Evolutionary conservation across 2,329 filamentous ascomycete species (phyloP).

Genomic region (Thelonectria blattea): DNA sequence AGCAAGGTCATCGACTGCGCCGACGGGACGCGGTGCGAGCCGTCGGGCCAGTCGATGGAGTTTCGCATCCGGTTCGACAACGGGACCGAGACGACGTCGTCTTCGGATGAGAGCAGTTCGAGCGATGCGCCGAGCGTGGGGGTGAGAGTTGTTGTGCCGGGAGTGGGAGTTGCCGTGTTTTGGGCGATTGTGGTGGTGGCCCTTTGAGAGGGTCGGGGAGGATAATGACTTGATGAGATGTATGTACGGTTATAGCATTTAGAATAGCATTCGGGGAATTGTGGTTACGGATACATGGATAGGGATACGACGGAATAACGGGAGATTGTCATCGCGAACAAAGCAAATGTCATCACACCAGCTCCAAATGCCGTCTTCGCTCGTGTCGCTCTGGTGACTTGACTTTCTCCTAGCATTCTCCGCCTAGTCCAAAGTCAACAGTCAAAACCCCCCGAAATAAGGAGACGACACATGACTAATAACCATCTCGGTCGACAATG

Average conservation of each 20-base stretch:
- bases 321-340: too few relatives aligned
- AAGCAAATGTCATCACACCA: too few relatives aligned
- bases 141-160: not conserved
- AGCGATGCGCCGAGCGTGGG: slow-evolving; percentile 13
- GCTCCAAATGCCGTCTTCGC: too few relatives aligned
- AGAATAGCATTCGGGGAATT: too few relatives aligned
- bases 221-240: too few relatives aligned
- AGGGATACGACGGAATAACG: too few relatives aligned
- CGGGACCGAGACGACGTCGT: slow-evolving; percentile 4
- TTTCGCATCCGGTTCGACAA: slow-evolving; percentile 8
- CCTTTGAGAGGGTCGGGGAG: not conserved
- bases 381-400: too few relatives aligned
- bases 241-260: not conserved
- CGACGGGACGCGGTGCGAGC: slow-evolving; percentile 53
- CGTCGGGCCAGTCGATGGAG: slow-evolving; percentile 46
- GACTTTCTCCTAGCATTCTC: too few relatives aligned
- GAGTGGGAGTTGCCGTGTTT: slow-evolving; percentile 1
- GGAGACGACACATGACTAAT: too few relatives aligned
- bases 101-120: slow-evolving; percentile 5
- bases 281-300: too few relatives aligned
- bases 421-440: too few relatives aligned
- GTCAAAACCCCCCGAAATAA: too few relatives aligned
- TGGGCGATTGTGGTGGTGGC: slow-evolving; percentile 15
- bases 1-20: slow-evolving; percentile 51
- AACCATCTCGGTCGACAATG: not conserved